A percentile compares a stretch with the other conserved stretches of the same genome.
Evolutionary conservation across 2,329 filamentous ascomycete genomes (phyloP).

Genomic region (Verticillium isaacii): DNA sequence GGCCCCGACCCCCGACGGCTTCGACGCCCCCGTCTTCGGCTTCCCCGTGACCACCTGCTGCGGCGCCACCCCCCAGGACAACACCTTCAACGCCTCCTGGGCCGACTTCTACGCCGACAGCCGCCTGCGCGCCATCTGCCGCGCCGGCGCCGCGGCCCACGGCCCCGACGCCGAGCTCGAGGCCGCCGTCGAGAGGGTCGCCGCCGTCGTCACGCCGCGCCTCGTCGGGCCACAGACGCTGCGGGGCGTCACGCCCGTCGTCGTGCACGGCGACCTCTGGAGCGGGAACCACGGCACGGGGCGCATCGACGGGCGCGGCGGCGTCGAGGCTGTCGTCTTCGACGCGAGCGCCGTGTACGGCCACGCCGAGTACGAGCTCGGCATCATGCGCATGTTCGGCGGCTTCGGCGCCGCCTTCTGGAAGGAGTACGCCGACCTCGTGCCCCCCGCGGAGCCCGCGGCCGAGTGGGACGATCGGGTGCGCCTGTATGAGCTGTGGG

Average conservation of each 20-base stretch:
- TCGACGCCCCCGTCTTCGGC: constrained; percentile 64
- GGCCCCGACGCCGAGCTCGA: constrained; percentile 60
- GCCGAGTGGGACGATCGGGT: constrained; percentile 84
- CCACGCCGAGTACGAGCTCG: constrained; percentile 85
- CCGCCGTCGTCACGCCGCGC: constrained; percentile 63
- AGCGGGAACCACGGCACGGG: constrained; percentile 74
- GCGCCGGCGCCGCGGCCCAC: constrained; percentile 53
- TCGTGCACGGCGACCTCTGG: constrained; percentile 93
- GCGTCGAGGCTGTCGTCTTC: constrained; percentile 70
- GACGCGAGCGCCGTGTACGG: constrained; percentile 80
- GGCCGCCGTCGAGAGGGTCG: constrained; percentile 60
- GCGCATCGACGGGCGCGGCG: constrained; percentile 46
- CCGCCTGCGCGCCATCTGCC: constrained; percentile 62
- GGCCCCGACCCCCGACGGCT: constrained; percentile 59
- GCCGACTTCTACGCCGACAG: constrained; percentile 80
- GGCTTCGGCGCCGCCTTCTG: constrained; percentile 72
- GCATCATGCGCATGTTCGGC: constrained; percentile 96
- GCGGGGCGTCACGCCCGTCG: constrained; percentile 64
- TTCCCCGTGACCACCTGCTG: constrained; percentile 85
- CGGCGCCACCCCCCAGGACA: constrained; percentile 78
- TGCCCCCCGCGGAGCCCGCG: constrained; percentile 74
- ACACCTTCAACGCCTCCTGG: constrained; percentile 70
- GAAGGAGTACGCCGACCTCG: constrained; percentile 69
- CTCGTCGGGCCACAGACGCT: constrained; percentile 68
- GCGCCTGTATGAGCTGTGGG: constrained; percentile 75